Evolutionary conservation across 352 stramenopile species (phyloP).

Genomic region (Detonula confervacea): DNA sequence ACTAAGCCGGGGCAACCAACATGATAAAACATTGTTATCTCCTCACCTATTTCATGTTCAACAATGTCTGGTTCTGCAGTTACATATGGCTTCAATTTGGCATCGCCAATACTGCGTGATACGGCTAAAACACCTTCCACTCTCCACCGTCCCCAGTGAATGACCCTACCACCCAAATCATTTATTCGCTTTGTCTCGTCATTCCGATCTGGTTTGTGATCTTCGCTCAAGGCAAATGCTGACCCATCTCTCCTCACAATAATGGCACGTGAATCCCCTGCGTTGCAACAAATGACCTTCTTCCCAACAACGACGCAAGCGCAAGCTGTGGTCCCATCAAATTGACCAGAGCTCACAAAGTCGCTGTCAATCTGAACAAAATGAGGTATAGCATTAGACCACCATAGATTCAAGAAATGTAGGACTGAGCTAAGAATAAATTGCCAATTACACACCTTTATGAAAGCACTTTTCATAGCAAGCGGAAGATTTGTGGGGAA

Average conservation of each 20-base stretch:
- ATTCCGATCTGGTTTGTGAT: slow-evolving; percentile 87
- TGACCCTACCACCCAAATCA: slow-evolving; percentile 82
- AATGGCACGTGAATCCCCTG: slow-evolving; percentile 88
- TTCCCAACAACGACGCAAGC: slow-evolving; percentile 83
- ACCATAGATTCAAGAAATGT: too few relatives aligned
- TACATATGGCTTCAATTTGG: slow-evolving; percentile 86
- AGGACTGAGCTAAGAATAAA: too few relatives aligned
- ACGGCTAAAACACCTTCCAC: slow-evolving; percentile 87
- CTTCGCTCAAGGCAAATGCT: slow-evolving; percentile 76
- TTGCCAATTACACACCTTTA: slow-evolving; percentile 47
- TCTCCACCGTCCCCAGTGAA: slow-evolving; percentile 85
- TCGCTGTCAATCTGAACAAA: slow-evolving; percentile 67
- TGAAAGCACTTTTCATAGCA: slow-evolving; percentile 80
- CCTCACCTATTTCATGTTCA: slow-evolving; percentile 77
- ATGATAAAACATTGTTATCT: neutral
- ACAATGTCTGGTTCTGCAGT: slow-evolving; percentile 88
- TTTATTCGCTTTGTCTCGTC: slow-evolving; percentile 86
- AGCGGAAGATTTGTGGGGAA: slow-evolving; percentile 74
- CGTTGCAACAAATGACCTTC: slow-evolving; percentile 88
- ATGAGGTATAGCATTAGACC: too few relatives aligned
- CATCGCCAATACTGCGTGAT: slow-evolving; percentile 74
- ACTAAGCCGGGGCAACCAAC: neutral
- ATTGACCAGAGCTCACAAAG: slow-evolving; percentile 73
- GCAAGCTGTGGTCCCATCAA: slow-evolving; percentile 86
- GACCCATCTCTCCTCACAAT: slow-evolving; percentile 82